These are phyloP conservation scores for Stagonosporopsis chrysanthemi DNA, from an alignment of 2,329 filamentous ascomycete species.

Conservation along the genomic window DNA sequence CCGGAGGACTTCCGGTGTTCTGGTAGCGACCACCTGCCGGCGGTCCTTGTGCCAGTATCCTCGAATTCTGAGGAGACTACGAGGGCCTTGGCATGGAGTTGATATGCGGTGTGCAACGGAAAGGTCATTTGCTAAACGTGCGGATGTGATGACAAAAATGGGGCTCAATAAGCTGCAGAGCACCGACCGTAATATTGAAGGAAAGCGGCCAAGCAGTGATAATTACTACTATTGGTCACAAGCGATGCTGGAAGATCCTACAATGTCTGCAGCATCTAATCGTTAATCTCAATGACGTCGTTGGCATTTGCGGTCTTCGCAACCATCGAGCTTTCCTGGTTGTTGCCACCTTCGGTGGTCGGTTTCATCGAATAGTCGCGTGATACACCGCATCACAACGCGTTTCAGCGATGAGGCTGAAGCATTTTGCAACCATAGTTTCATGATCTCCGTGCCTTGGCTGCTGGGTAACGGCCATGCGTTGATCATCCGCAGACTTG, in stretches of 20 bases:
- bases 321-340: background rate
- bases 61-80: slow-evolving; percentile 11
- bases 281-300: background rate
- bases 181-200: background rate
- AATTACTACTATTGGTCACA: too few species aligned
- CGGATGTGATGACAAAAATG: too few species aligned
- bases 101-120: slow-evolving; percentile 8
- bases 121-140: too few species aligned
- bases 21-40: background rate
- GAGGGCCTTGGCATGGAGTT: slow-evolving; percentile 12
- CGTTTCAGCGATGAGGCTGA: slow-evolving; percentile 26
- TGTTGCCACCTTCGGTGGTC: slow-evolving; percentile 8
- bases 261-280: too few species aligned
- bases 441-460: slow-evolving; percentile 6
- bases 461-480: slow-evolving; percentile 13
- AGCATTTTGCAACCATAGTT: slow-evolving; percentile 13
- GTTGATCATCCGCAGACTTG: slow-evolving; percentile 17
- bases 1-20: slow-evolving; percentile 4
- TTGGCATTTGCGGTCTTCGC: background rate
- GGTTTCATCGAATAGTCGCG: slow-evolving; percentile 27
- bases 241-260: background rate
- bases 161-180: background rate
- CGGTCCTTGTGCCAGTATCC: background rate
- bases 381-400: slow-evolving; percentile 11
- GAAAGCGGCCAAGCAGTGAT: too few species aligned